phyloP scores from a whole-genome alignment of 1,284 basidiomycete genomes.

The Heterobasidion annosum region DNA sequence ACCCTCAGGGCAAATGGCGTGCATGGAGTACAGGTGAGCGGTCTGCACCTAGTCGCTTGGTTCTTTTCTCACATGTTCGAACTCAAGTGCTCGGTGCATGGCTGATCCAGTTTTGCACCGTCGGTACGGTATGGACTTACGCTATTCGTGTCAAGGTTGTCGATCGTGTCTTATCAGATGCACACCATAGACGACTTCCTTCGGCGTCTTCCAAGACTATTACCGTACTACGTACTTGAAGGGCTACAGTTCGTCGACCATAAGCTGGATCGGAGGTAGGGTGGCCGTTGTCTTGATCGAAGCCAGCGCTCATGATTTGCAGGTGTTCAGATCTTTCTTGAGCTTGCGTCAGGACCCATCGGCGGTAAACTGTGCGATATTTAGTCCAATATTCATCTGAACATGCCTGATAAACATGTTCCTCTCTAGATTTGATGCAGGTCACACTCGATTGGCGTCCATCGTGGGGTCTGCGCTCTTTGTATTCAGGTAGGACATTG shows the following conservation, averaged over 20 bases:
- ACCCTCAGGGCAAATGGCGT: constrained; percentile 2
- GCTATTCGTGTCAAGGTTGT: not conserved
- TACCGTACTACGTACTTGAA: constrained; percentile 10
- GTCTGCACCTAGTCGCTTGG: not conserved
- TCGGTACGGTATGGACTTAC: constrained; percentile 2
- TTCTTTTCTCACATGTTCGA: not conserved
- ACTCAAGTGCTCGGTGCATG: constrained; percentile 2
- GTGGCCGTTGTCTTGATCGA: not conserved
- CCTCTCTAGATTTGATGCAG: constrained; percentile 10
- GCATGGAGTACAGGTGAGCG: constrained; percentile 4
- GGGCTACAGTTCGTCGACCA: constrained; percentile 12
- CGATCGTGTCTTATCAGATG: not conserved
- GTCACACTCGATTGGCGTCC: constrained; percentile 9
- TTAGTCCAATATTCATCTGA: not conserved
- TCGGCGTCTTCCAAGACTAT: constrained; percentile 14
- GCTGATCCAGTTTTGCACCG: constrained; percentile 4
- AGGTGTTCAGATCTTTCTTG: constrained; percentile 4
- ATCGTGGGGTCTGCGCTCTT: constrained; percentile 11
- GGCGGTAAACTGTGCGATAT: not conserved
- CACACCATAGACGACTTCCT: constrained; percentile 4
- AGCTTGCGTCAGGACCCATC: not conserved
- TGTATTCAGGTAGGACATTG: constrained; percentile 9
- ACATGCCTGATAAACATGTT: not conserved
- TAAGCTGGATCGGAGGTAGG: constrained; percentile 15
- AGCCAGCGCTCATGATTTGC: not conserved